A percentile compares a stretch with the other conserved stretches of the same genome.
Conservation (phyloP, 2,329 filamentous ascomycete species). For the Trichoderma oligosporum region DNA sequence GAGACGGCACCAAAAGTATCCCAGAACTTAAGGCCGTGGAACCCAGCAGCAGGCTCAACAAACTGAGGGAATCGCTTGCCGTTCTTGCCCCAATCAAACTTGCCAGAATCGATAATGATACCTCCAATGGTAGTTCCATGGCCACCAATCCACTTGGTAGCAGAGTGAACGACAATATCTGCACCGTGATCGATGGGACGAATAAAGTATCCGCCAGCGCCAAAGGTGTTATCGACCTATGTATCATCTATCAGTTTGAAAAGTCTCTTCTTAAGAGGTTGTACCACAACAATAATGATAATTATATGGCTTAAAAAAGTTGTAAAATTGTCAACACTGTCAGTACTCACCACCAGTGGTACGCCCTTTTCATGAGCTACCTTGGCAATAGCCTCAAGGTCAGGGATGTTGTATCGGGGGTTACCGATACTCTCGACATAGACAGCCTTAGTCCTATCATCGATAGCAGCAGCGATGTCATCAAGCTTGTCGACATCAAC, state of each 20-base stretch:
- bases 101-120: slow-evolving; percentile 80
- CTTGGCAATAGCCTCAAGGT: slow-evolving; percentile 81
- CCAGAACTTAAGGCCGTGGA: slow-evolving; percentile 92
- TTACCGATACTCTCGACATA: slow-evolving; percentile 94
- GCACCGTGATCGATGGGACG: slow-evolving; percentile 86
- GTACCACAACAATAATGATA: no score
- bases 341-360: slow-evolving; percentile 57
- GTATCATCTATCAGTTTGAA: not conserved
- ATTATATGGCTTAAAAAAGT: not conserved
- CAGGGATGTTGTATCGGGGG: slow-evolving; percentile 87
- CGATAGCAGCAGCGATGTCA: slow-evolving; percentile 77
- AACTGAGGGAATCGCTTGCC: slow-evolving; percentile 87
- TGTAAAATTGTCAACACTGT: not conserved
- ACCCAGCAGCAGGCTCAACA: slow-evolving; percentile 80
- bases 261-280: not conserved
- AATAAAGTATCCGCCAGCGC: slow-evolving; percentile 83
- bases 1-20: slow-evolving; percentile 82
- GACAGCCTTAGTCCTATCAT: slow-evolving; percentile 88
- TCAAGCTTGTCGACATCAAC: slow-evolving; percentile 74
- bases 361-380: slow-evolving; percentile 68
- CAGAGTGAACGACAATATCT: slow-evolving; percentile 91
- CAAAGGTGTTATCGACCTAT: slow-evolving; percentile 90
- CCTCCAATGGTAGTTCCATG: slow-evolving; percentile 91
- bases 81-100: slow-evolving; percentile 90
- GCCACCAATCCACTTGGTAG: slow-evolving; percentile 95